Evolutionary conservation across 345 rosid species (phyloP), one percentile per base, ranked within the genome.

Genomic region (Bruguiera parviflora): DNA sequence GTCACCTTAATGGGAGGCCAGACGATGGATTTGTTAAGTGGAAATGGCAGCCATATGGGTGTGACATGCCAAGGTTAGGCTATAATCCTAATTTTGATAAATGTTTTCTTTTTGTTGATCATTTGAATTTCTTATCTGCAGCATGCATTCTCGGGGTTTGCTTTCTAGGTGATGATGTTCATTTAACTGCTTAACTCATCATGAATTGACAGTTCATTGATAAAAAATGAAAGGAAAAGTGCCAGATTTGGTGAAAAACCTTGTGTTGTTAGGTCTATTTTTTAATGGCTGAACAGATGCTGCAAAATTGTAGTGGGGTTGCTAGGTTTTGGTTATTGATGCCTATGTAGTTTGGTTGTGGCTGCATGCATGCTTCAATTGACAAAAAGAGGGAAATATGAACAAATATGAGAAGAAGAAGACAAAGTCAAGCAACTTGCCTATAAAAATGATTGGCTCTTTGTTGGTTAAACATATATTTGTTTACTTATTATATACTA

Each of bases 41-140:
- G 92, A 90, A 76, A 77, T 90, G 98, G 96, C 88, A 89, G 73
- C 96, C 97, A 66, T 77, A 86, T 78, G 83, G 85, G 1, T 91
- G 98, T 35, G 77, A 83, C 69, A 77, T 89, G 39, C 89, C 91
- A 18, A 92, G 96, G 91, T 43, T 87, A 71, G 47, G 21, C 29
- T 61, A 64, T 53, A 52, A 52, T 69, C 21, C 61, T 46, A 28
- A 63, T 20, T 19, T 22, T 5, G 0, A 43, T 43, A 43, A 43
- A 43, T 43, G 18, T 43, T 11, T 0, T 13, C 5, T 43, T 43
- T 43, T 43, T 18, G 15, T 43, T 43, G 49, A 13, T 43, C 49
- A 43, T 43, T 13, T 43, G 16, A 13, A 43, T 43, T 43, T 43
- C 49, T 11, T 2, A 11, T 43, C 18, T 43, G 47, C 0, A 15